Conservation (phyloP, 2,329 filamentous ascomycete genomes). For the Pseudogymnoascus sp. region DNA sequence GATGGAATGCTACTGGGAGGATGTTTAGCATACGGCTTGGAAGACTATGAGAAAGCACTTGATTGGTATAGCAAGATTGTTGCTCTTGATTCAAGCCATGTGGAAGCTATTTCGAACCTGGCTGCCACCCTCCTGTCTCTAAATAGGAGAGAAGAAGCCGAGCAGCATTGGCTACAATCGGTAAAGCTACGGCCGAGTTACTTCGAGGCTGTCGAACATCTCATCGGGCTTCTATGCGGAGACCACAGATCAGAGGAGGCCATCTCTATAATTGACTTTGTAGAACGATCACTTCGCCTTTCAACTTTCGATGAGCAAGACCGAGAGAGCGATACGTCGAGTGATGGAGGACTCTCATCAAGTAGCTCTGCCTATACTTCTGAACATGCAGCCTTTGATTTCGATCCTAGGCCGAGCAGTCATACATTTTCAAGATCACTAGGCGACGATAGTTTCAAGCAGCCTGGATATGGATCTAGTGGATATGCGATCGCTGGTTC, state of each 20-base stretch:
- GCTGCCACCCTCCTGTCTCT: conserved; percentile 83
- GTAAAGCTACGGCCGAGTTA: conserved; percentile 77
- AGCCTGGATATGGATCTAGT: conserved; percentile 59
- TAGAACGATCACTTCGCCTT: conserved; percentile 64
- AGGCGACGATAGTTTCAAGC: conserved; percentile 17
- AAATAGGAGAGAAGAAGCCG: conserved; percentile 72
- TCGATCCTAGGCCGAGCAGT: conserved; percentile 19
- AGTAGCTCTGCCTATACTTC: conserved; percentile 19
- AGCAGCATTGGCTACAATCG: conserved; percentile 77
- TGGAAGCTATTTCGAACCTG: conserved; percentile 89
- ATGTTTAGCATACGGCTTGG: conserved; percentile 83
- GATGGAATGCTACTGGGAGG: conserved; percentile 89
- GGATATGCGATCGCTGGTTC: conserved; percentile 76
- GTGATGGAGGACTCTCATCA: conserved; percentile 35
- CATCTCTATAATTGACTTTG: conserved; percentile 75
- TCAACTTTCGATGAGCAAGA: conserved; percentile 41
- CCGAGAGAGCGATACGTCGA: conserved; percentile 51
- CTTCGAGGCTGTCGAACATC: conserved; percentile 90
- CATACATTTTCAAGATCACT: conserved; percentile 15
- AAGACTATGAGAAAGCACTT: conserved; percentile 69
- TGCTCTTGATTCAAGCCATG: conserved; percentile 53
- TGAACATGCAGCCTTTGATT: conserved; percentile 24
- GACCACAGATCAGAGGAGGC: conserved; percentile 77
- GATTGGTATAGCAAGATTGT: conserved; percentile 64
- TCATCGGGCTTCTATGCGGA: conserved; percentile 78